phyloP scores from a whole-genome alignment of 495 filamentous ascomycete genomes.

The Chaetomidium leptoderma region DNA sequence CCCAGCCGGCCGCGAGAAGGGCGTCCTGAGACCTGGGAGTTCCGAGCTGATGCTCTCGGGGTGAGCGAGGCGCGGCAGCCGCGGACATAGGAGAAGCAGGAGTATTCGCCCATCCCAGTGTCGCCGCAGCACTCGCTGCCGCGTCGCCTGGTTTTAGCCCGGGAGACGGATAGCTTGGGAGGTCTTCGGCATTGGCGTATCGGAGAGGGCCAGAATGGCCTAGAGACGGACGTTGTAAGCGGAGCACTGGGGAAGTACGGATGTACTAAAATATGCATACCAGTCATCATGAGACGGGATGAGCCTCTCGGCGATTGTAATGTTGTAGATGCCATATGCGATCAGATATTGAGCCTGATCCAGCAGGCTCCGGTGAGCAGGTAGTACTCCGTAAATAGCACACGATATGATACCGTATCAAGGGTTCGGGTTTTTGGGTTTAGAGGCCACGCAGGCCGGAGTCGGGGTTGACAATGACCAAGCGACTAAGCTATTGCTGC shows the following conservation, averaged over 20 bases:
- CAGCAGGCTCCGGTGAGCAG: neutral
- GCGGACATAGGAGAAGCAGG: neutral
- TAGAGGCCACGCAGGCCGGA: too few species aligned
- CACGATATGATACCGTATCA: conserved; percentile 5
- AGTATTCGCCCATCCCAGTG: conserved; percentile 62
- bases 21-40: conserved; percentile 69
- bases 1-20: conserved; percentile 60
- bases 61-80: neutral
- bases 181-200: conserved; percentile 62
- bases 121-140: conserved; percentile 69
- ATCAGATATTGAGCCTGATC: neutral
- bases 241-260: neutral
- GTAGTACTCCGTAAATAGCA: too few species aligned
- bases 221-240: conserved; percentile 25
- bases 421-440: neutral
- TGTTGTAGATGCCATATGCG: conserved; percentile 7
- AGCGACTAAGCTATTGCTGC: too few species aligned
- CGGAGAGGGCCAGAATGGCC: conserved; percentile 54
- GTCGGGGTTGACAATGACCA: too few species aligned
- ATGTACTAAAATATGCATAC: conserved; percentile 2
- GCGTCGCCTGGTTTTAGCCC: conserved; percentile 59
- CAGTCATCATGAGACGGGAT: conserved; percentile 2
- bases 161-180: conserved; percentile 61
- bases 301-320: neutral
- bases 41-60: conserved; percentile 50